Evolutionary conservation across 345 rosid genomes (phyloP), one percentile per base, ranked within the genome.

Genomic region (Gossypium arboreum): DNA sequence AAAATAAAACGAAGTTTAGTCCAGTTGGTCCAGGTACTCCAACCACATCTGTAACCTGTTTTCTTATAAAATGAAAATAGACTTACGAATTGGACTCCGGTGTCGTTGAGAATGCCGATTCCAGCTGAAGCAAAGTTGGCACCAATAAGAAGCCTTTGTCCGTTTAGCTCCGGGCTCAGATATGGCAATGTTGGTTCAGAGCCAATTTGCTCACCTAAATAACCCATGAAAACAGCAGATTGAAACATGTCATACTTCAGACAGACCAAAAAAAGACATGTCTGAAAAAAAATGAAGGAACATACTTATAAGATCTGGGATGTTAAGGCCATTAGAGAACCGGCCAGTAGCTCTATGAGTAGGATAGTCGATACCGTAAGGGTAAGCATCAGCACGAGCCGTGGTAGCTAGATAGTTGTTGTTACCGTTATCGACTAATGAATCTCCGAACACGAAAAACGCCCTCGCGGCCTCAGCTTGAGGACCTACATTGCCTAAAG

Each of bases 81-180:
- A 75, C 90, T 80, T 88, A 92, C 94, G 72, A 94, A 92, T 81
- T 92, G 94, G 71, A 84, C 12, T 82, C 97, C 96, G 18, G 97
- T 93, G 80, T 93, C 96, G 41, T 93, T 90, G 67, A 90, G 97
- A 71, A 93, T 90, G 62, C 98, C 96, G 41, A 93, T 90, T 20
- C 98, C 98, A 29, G 97, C 97, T 9, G 98, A 92, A 80, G 98
- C 97, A 59, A 94, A 94, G 55, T 92, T 92, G 71, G 97, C 98
- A 59, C 98, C 98, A 16, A 88, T 82, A 8, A 92, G 96, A 2
- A 92, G 84, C 55, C 59, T 87, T 43, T 84, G 69, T 62, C 97
- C 97, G 2, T 41, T 84, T 76, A 92, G 92, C 69, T 80, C 76
- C 0, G 97, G 96, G 73, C 89, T 88, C 43, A 94, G 82, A 80